These are phyloP conservation scores for Pseudogymnoascus destructans DNA, from an alignment of 2,329 filamentous ascomycete species.

Conservation along the genomic window DNA sequence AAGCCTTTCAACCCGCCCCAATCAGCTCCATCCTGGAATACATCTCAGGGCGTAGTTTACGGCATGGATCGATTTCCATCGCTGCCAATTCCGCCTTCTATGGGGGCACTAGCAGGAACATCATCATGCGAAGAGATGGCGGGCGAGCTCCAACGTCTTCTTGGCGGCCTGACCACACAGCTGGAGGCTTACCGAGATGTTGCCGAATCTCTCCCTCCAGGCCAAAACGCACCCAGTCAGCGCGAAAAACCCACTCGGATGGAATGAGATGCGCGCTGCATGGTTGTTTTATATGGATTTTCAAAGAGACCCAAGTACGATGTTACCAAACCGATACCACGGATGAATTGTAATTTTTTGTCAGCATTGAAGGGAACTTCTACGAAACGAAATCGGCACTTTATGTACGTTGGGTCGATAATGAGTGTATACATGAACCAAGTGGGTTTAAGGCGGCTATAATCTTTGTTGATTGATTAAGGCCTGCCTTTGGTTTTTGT, in stretches of 20 bases:
- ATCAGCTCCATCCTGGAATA: constrained; percentile 13
- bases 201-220: constrained; percentile 14
- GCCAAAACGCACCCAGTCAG: neutral
- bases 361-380: neutral
- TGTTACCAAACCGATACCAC: neutral
- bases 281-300: neutral
- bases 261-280: neutral
- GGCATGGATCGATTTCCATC: constrained; percentile 14
- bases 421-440: neutral
- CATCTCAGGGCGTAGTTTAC: constrained; percentile 9
- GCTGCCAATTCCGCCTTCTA: constrained; percentile 19
- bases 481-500: neutral
- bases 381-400: neutral
- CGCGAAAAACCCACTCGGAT: neutral
- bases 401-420: neutral
- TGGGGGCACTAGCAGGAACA: constrained; percentile 18
- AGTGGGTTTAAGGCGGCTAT: neutral
- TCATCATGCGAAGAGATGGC: constrained; percentile 20
- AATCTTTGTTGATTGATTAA: neutral
- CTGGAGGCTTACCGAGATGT: constrained; percentile 20
- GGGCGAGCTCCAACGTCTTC: constrained; percentile 18
- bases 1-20: neutral
- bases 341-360: neutral
- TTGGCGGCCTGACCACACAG: constrained; percentile 18
- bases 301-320: neutral